Conservation (phyloP, 2,329 filamentous ascomycete species). For the Helotiales sp. region DNA sequence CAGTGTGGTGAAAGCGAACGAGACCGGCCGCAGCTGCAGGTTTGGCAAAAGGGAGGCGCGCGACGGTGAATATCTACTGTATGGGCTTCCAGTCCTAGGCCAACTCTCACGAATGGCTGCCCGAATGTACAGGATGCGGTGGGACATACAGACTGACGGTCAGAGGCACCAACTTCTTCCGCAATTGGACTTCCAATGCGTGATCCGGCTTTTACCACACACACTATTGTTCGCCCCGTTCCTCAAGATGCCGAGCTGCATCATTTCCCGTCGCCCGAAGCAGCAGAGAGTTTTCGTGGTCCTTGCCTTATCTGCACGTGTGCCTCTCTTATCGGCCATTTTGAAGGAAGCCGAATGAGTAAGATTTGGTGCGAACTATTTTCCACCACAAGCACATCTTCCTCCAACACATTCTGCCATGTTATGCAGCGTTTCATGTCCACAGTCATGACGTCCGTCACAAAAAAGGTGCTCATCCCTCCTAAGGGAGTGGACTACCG, state of each 20-base stretch:
- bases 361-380: background rate
- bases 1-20: conserved; percentile 21
- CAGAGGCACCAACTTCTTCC: background rate
- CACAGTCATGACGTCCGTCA: conserved; percentile 57
- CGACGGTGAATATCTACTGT: conserved; percentile 5
- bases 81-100: background rate
- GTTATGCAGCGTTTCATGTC: conserved; percentile 40
- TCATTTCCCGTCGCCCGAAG: background rate
- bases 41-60: conserved; percentile 1
- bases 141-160: conserved; percentile 17
- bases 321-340: too few species aligned
- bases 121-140: conserved; percentile 8
- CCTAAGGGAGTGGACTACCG: conserved; percentile 89
- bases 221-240: background rate
- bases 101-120: conserved; percentile 10
- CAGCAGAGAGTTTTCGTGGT: background rate
- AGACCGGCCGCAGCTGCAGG: conserved; percentile 7
- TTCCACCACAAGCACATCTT: background rate
- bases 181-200: conserved; percentile 9
- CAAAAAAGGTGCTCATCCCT: conserved; percentile 79
- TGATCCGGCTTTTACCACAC: background rate
- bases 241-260: conserved; percentile 10
- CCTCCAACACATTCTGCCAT: conserved; percentile 16
- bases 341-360: background rate
- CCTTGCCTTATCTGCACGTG: too few species aligned